Evolutionary conservation across 2,329 filamentous ascomycete genomes (phyloP).

Genomic region (Kalmusia sp.): DNA sequence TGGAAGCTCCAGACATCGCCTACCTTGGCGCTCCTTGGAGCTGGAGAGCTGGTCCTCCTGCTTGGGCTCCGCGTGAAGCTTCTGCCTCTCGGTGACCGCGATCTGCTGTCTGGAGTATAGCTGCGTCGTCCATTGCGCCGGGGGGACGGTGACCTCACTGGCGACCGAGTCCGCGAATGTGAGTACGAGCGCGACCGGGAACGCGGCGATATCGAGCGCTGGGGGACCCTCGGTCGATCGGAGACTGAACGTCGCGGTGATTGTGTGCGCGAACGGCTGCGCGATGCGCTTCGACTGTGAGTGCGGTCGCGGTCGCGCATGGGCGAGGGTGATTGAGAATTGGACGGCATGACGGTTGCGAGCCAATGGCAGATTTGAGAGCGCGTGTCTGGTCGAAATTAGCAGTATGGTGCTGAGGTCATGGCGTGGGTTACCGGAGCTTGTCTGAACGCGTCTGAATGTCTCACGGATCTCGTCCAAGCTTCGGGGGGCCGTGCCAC

Average conservation of each 20-base stretch:
- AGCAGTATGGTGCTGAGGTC: not conserved
- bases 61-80: slow-evolving; percentile 45
- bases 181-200: slow-evolving; percentile 45
- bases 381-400: not conserved
- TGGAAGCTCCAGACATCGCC: slow-evolving; percentile 2
- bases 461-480: slow-evolving; percentile 19
- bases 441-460: slow-evolving; percentile 22
- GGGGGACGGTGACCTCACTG: slow-evolving; percentile 27
- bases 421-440: not conserved
- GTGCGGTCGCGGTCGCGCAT: slow-evolving; percentile 27
- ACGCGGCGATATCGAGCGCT: slow-evolving; percentile 47
- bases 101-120: slow-evolving; percentile 36
- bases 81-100: slow-evolving; percentile 32
- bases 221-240: slow-evolving; percentile 37
- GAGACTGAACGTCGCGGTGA: slow-evolving; percentile 33
- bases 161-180: slow-evolving; percentile 24
- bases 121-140: slow-evolving; percentile 47
- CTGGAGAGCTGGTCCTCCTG: slow-evolving; percentile 40
- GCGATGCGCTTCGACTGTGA: slow-evolving; percentile 49
- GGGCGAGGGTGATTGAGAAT: slow-evolving; percentile 32
- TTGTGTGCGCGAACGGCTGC: slow-evolving; percentile 48
- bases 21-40: slow-evolving; percentile 49
- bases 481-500: too few species aligned
- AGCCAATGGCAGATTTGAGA: not conserved
- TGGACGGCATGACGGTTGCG: slow-evolving; percentile 15